Base-by-base conservation (phyloP, 257 asterid species). In the Nicotiana knightiana region DNA sequence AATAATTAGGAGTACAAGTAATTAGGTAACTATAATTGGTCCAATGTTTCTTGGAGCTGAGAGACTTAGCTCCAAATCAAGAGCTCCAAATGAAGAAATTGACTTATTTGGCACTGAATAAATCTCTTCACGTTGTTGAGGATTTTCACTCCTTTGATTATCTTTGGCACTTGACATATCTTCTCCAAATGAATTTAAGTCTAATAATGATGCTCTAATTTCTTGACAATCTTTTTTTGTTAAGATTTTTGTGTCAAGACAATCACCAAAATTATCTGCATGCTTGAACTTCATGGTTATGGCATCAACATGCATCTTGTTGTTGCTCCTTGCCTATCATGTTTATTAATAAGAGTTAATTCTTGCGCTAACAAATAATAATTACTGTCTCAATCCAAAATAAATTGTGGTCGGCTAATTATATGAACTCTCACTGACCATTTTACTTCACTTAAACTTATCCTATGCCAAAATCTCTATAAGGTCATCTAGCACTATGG, bases 41-140 rank as follows among this genome's bases (percentile, higher is more conserved):
- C 79, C 79, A 75, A 70, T 70, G 18, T 51, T 79, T 54, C 35
- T 79, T 39, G 82, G 82, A 79, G 73, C 33, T 61, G 73, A 26
- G 7, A 79, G 68, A 48, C 53, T 79, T 5, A 79, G 30, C 30
- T 79, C 82, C 61, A 79, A 79, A 62, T 79, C 82, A 79, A 79
- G 43, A 79, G 24, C 13, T 79, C 39, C 82, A 79, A 37, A 39
- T 61, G 75, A 37, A 59, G 82, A 79, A 79, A 35, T 37, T 24
- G 75, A 61, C 9, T 43, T 64, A 61, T 24, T 59, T 61, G 82
- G 26, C 0, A 53, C 58, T 53, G 58, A 53, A 53, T 53, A 15
- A 53, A 53, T 53, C 58, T 53, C 58, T 53, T 53, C 58, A 13
- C 6, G 58, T 4, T 53, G 58, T 53, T 13, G 10, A 28, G 70